Base-by-base conservation (phyloP, 495 filamentous ascomycete genomes). In the Penicillium manginii region DNA sequence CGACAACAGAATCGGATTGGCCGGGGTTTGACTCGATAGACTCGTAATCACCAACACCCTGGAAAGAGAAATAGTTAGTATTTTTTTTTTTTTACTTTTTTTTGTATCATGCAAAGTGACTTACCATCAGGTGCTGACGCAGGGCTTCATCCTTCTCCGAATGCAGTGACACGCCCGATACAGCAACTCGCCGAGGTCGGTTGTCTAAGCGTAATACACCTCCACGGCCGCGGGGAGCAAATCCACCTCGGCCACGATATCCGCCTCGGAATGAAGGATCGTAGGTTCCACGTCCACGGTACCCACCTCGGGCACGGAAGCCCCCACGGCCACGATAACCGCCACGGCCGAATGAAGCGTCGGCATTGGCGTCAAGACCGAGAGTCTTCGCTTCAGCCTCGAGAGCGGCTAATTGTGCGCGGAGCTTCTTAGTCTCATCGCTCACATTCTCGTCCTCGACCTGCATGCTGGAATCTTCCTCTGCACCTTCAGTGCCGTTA, bases 41-140 rank as follows among this genome's bases (percentile, higher is more conserved):
- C 53, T 91, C 86, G 64, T 90, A 92, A 59, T 97, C 92, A 51
- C 91, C 89, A 53, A 92, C 83, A 60, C 87, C 88, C 93, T 96
- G 14, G 21, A 8, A 58, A 3, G 32, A 42, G 2, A 39, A 50
- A 18, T 14, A 3, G 52, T 65, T 54, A 61, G 54, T 50, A 56
- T 19, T 14, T 23, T 4, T 48, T 23, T n/a, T 18, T 26, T 57
- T 8, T 29, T 8, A 15, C 10, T 57, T 60, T 75, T 65, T n/a
- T n/a, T n/a, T n/a, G n/a, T n/a, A n/a, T n/a, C n/a, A n/a, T n/a
- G 67, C 62, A 45, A 35, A 19, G 18, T 53, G 17, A 78, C 89
- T 81, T 81, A 96, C 92, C 67, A 96, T 86, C 49, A 97, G 81
- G 70, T 92, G 90, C 65, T 94, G 88, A 51, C 92, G 78, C 59